Base-by-base conservation (phyloP, 164 flowering plant species). In the Taxillus chinensis region DNA sequence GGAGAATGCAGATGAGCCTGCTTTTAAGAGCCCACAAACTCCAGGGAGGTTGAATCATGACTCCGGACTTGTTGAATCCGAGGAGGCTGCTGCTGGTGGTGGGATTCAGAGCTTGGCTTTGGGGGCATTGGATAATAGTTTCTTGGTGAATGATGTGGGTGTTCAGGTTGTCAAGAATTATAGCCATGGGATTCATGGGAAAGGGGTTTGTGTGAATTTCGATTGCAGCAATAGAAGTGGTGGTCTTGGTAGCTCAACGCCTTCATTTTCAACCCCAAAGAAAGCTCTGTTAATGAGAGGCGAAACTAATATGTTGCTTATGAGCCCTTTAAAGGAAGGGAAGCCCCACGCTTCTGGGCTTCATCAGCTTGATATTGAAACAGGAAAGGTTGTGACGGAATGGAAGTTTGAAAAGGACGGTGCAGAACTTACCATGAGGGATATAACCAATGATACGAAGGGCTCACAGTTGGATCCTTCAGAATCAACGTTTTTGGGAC, bases 21-120 rank as follows among this genome's bases (percentile, higher is more conserved):
- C 46, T 60, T 67, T 63, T 39, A 70, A 64, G 50, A 75, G 77
- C 5, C 71, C 75, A 0, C 8, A 43, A 9, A 51, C 54, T 9
- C 76, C 76, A 16, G 64, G 54, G 15, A 60, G 71, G 53, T 40
- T 65, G n/a, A 77, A 53, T 39, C 68, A 63, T 57, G 81, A 75
- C 41, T 62, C 71, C 73, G 6, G 77, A 71, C 76, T 75, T 71
- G 81, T 77, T 74, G 73, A 77, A 59, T 75, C 77, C 70, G 83
- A 80, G 68, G 27, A 16, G 5, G 77, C 75, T 1, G 79, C 79
- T 5, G 46, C 53, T 0, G 57, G 39, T 3, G 57, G 57, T 27
- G 61, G 61, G 45, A 58, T 58, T 13, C 61, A 58, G 61, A 58
- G 61, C 46, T 58, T 58, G 61, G 61, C 61, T 6, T 41, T 58